Base-by-base conservation (phyloP, 116 monocot species). In the Zostera marina region DNA sequence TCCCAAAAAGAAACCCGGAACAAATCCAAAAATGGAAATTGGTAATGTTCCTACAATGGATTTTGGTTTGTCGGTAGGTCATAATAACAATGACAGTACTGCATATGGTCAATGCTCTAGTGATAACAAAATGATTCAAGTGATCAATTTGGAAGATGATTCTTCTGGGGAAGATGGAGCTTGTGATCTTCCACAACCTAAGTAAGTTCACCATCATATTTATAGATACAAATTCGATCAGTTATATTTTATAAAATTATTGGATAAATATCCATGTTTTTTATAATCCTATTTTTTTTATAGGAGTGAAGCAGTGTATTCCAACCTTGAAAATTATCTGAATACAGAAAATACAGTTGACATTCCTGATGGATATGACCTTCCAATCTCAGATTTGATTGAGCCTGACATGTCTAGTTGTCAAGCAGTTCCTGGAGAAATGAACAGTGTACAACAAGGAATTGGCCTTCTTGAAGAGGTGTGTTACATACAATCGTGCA, bases 121-220 rank as follows among this genome's bases (percentile, higher is more conserved):
- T 25, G 68, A 55, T 52, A 68, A 72, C 55, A 83, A 81, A 75
- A 63, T 63, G 51, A 57, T 89, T 56, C 68, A 64, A 56, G 61
- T 81, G 49, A 83, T 77, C 61, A 70, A 84, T 58, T 54, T 81
- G 15, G 89, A 84, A 69, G 70, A 72, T 65, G 82, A 79, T 42
- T 68, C 71, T 42, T 67, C 77, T 19, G 41, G 52, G 41, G 72
- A 71, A 47, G 68, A 32, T 19, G 59, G 46, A 63, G 41, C 45
- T 11, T 54, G 66, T 60, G 79, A 76, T 63, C 13, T 66, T 62
- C 66, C 73, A 57, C 75, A 73, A 54, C 58, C 69, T 11, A 80
- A 70, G 88, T 88, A 49, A 75, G 83, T 41, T 51, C 15, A 13
- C 16, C 43, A 22, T 43, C 21, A 22, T 47, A 46, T 17, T 42